These are phyloP conservation scores for Ceratonia siliqua DNA, from an alignment of 306 rosid genomes.

Conservation along the genomic window DNA sequence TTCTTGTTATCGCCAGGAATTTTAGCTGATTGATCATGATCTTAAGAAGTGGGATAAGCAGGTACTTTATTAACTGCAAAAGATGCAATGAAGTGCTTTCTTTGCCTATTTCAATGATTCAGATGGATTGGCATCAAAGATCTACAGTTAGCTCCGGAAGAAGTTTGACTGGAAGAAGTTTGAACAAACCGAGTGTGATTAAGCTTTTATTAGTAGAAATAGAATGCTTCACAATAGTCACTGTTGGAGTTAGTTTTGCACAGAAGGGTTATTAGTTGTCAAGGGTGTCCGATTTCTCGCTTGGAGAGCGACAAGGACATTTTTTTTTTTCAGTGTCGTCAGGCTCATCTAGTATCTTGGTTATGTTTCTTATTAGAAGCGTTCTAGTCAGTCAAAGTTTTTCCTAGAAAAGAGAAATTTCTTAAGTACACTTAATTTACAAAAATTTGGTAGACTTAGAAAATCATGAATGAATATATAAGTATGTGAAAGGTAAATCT, in stretches of 20 bases:
- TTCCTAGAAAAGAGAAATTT: background rate
- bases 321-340: background rate
- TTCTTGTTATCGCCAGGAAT: background rate
- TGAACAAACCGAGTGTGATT: background rate
- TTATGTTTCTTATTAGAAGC: background rate
- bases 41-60: background rate
- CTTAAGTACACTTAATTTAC: background rate
- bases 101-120: background rate
- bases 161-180: background rate
- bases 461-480: too few species aligned
- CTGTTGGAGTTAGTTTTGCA: background rate
- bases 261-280: background rate
- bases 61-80: background rate
- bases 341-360: background rate
- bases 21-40: slow-evolving; percentile 5
- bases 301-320: background rate
- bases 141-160: background rate
- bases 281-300: background rate
- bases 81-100: background rate
- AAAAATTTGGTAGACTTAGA: too few species aligned
- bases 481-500: too few species aligned
- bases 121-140: background rate
- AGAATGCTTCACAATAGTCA: background rate
- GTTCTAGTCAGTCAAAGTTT: too few species aligned
- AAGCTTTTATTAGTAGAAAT: too few species aligned